Conservation (phyloP, 1,284 basidiomycete species). For the Neotropicomus parvogracilis region DNA sequence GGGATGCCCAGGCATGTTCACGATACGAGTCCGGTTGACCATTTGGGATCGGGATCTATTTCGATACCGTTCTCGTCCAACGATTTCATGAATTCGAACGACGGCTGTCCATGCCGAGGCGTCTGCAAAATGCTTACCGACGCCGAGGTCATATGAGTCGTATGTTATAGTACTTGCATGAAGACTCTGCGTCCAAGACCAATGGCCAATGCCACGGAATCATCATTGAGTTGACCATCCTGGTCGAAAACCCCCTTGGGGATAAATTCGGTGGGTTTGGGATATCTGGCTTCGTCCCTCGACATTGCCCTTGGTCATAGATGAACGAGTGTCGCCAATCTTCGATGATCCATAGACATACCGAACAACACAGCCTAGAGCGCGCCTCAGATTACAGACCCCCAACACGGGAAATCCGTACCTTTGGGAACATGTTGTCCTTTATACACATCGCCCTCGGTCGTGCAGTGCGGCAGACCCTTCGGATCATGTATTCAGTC, state of each 20-base stretch:
- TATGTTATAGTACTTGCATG: neutral
- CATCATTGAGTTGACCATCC: constrained; percentile 28
- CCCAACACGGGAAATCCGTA: neutral
- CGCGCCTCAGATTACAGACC: constrained; percentile 12
- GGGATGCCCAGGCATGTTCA: constrained; percentile 23
- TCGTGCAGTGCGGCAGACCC: constrained; percentile 32
- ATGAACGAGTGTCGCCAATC: constrained; percentile 6
- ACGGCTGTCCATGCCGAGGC: constrained; percentile 33
- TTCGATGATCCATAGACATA: constrained; percentile 11
- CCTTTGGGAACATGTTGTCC: constrained; percentile 30
- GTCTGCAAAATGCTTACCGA: constrained; percentile 31
- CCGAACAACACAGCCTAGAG: constrained; percentile 32
- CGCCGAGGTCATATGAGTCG: constrained; percentile 16
- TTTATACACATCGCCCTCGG: constrained; percentile 25
- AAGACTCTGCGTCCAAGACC: constrained; percentile 33
- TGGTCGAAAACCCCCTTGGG: constrained; percentile 31
- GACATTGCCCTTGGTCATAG: constrained; percentile 30
- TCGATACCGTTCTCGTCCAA: constrained; percentile 28
- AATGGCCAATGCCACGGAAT: constrained; percentile 24
- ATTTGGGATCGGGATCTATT: constrained; percentile 25
- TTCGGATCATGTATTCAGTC: neutral
- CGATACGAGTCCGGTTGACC: constrained; percentile 20
- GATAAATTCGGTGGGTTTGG: constrained; percentile 25
- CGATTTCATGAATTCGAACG: constrained; percentile 32
- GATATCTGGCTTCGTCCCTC: constrained; percentile 25